Evolutionary conservation across 164 flowering plant genomes (phyloP).

Genomic region (Piper betle): DNA sequence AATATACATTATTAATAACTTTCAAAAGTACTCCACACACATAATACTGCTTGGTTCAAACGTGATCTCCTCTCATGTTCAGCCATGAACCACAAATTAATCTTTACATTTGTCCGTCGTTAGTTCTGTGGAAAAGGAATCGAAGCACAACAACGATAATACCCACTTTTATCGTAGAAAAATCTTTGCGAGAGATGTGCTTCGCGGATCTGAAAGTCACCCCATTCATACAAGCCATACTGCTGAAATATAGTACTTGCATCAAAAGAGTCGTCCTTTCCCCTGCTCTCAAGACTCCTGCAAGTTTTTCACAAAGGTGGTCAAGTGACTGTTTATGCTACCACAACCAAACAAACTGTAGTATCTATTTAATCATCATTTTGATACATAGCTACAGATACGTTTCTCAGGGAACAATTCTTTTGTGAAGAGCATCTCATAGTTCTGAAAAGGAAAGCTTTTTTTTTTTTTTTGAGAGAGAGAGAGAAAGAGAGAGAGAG

Average conservation of each 20-base stretch:
- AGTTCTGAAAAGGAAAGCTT: not conserved
- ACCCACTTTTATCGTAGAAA: slow-evolving; percentile 64
- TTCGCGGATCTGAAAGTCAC: slow-evolving; percentile 75
- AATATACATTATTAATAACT: no score
- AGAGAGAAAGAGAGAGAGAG: no score
- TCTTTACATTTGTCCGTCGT: no score
- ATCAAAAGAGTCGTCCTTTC: slow-evolving; percentile 50
- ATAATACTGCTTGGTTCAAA: no score
- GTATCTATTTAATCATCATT: no score
- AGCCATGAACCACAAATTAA: no score
- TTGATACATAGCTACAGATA: no score
- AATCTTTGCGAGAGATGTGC: slow-evolving; percentile 94
- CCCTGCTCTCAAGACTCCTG: slow-evolving; percentile 26
- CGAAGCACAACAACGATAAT: slow-evolving; percentile 77
- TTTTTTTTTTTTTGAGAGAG: not conserved
- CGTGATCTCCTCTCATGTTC: no score
- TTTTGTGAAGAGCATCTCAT: no score
- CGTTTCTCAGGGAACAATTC: no score
- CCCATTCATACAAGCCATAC: slow-evolving; percentile 79
- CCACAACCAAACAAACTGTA: no score
- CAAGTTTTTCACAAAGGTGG: slow-evolving; percentile 7
- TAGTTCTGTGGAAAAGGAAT: slow-evolving; percentile 60
- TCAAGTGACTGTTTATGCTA: not conserved
- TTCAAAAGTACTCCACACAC: no score
- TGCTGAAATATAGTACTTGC: slow-evolving; percentile 56